Percentiles rank a stretch among this genome's conserved stretches.
Evolutionary conservation across 2,329 filamentous ascomycete species (phyloP).

Genomic region (Aspergillus aculeatus): DNA sequence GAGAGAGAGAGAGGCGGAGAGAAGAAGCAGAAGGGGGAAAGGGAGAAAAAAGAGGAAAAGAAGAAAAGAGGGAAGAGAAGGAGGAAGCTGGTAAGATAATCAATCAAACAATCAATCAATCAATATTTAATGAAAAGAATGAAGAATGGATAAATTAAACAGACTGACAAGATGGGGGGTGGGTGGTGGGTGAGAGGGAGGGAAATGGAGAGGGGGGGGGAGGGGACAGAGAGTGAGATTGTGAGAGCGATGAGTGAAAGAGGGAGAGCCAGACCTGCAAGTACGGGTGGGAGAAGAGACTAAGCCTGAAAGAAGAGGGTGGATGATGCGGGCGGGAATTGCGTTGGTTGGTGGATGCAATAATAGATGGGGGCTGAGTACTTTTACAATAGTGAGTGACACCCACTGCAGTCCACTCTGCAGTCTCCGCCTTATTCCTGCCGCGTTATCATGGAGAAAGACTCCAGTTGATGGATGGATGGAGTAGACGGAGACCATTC

Average conservation of each 20-base stretch:
- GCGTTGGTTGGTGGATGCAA: background rate
- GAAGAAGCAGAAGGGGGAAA: slow-evolving; percentile 5
- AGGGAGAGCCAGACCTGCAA: background rate
- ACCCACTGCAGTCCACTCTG: no score
- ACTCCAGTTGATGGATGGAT: no score
- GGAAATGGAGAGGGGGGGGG: slow-evolving; percentile 7
- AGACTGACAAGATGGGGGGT: slow-evolving; percentile 8
- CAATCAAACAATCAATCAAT: slow-evolving; percentile 2
- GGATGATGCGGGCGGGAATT: background rate
- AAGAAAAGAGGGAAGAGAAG: slow-evolving; percentile 4
- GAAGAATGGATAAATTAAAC: slow-evolving; percentile 11
- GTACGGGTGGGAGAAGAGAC: background rate
- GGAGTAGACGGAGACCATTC: background rate
- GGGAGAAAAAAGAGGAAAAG: slow-evolving; percentile 3
- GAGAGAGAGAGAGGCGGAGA: slow-evolving; percentile 1
- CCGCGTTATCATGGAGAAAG: background rate
- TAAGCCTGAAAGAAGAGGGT: background rate
- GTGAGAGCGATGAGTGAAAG: background rate
- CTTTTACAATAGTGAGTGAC: no score
- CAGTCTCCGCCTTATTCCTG: background rate
- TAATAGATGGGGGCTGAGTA: no score
- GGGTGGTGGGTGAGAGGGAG: no score
- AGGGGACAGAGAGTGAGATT: slow-evolving; percentile 2
- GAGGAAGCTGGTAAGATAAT: slow-evolving; percentile 7
- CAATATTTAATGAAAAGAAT: slow-evolving; percentile 4